A percentile compares a stretch with the other conserved stretches of the same genome.
Conservation (phyloP, 2,329 filamentous ascomycete species). For the Fusarium nodosum region DNA sequence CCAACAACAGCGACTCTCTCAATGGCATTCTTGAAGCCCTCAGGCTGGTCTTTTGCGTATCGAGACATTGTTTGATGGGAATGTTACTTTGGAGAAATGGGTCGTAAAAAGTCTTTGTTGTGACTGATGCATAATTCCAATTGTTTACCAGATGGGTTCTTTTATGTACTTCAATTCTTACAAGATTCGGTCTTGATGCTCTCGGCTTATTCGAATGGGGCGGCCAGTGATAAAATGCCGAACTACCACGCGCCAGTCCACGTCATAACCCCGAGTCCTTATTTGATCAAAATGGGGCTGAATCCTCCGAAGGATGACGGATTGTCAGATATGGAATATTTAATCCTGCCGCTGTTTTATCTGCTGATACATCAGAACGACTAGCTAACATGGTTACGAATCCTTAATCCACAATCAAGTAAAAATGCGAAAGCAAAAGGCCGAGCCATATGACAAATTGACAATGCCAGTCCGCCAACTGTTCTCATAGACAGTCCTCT, state of each 20-base stretch:
- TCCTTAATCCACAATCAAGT: neutral
- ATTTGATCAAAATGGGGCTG: neutral
- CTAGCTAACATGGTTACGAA: neutral
- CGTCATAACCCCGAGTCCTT: no score
- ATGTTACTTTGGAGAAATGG: no score
- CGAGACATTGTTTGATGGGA: constrained; percentile 13
- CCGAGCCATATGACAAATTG: neutral
- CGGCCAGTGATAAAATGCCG: neutral
- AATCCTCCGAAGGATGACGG: neutral
- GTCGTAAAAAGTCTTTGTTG: neutral
- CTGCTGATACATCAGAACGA: no score
- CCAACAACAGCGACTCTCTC: constrained; percentile 60
- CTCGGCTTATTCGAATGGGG: neutral
- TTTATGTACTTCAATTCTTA: neutral
- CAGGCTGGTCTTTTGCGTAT: constrained; percentile 47
- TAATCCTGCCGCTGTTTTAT: neutral
- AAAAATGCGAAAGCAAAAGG: neutral
- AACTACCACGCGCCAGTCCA: neutral
- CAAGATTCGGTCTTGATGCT: neutral
- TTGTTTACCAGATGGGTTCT: neutral
- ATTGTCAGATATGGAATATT: neutral
- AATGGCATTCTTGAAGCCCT: constrained; percentile 52
- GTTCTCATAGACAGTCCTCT: neutral
- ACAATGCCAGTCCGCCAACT: neutral
- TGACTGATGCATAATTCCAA: neutral